Evolutionary conservation across 331 rosid species (phyloP), one percentile per base, ranked within the genome.

Genomic region (Telfairia occidentalis): DNA sequence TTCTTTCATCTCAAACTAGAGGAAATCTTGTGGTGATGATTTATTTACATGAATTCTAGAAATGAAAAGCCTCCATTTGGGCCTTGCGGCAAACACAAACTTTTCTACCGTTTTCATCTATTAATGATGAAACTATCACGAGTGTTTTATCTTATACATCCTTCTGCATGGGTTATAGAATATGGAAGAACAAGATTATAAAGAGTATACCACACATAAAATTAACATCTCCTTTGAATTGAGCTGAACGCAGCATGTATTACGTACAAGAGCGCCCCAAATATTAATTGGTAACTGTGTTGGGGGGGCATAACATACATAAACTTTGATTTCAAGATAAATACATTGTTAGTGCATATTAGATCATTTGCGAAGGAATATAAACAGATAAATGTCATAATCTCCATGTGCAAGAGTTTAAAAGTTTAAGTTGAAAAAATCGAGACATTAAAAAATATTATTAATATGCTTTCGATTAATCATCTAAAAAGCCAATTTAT

Each of bases 221-320:
- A 83, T 80, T 85, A 42, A 88, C 92, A 80, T 90, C 90, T 82
- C 98, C 98, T 78, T 80, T 81, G 79, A 95, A 95, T 82, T 95
- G 93, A 63, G 85, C 87, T 12, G 98, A 95, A 70, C 82, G 90
- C 84, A 91, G 63, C n/a, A n/a, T n/a, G n/a, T 50, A 88, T 80
- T 60, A 86, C 86, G 97, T 91, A 84, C 84, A 82, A 66, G 66
- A 83, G 55, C 24, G 55, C 24, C 29, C 74, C 74, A 43, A 43
- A 24, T 6, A 15, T 43, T 24, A 45, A n/a, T n/a, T n/a, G n/a
- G n/a, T n/a, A n/a, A n/a, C n/a, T n/a, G n/a, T n/a, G n/a, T n/a
- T n/a, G n/a, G n/a, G n/a, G n/a, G n/a, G n/a, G n/a, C 55, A 24
- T 69, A 2, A 69, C 32, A 65, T 65, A 21, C 19, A 18, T 13